Percentiles rank a stretch among this genome's conserved stretches.
phyloP scores from a whole-genome alignment of 2,329 filamentous ascomycete species.

The Sporothrix mexicana region DNA sequence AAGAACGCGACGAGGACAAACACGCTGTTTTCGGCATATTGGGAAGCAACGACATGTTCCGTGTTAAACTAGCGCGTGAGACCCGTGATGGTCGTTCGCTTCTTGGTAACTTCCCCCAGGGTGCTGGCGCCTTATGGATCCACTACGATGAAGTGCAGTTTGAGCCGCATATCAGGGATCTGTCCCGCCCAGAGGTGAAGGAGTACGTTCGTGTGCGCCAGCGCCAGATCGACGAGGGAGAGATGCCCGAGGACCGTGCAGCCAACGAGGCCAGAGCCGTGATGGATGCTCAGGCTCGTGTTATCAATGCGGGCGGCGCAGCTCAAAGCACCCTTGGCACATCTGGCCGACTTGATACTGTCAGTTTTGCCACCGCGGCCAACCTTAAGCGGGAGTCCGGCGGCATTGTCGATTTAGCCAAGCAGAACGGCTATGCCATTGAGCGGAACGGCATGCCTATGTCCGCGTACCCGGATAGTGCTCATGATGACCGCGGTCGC shows the following conservation, averaged over 20 bases:
- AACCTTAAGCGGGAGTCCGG: slow-evolving; percentile 34
- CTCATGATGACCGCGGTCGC: slow-evolving; percentile 24
- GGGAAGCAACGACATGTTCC: slow-evolving; percentile 67
- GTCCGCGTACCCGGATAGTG: background rate
- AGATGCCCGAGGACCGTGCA: slow-evolving; percentile 54
- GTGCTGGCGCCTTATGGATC: slow-evolving; percentile 67
- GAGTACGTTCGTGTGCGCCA: slow-evolving; percentile 69
- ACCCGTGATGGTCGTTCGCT: slow-evolving; percentile 65
- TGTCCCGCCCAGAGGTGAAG: slow-evolving; percentile 63
- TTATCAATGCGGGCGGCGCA: slow-evolving; percentile 37
- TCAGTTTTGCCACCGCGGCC: slow-evolving; percentile 37
- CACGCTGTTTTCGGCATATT: slow-evolving; percentile 69
- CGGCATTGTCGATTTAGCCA: background rate
- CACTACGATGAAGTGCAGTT: slow-evolving; percentile 66
- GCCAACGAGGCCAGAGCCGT: slow-evolving; percentile 61
- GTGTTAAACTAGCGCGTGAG: slow-evolving; percentile 65
- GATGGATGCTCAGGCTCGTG: slow-evolving; percentile 52
- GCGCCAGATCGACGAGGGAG: slow-evolving; percentile 61
- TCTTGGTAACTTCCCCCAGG: slow-evolving; percentile 64
- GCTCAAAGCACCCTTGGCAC: slow-evolving; percentile 38
- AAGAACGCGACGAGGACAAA: slow-evolving; percentile 54
- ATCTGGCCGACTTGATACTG: slow-evolving; percentile 36
- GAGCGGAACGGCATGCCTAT: background rate
- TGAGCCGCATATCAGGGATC: slow-evolving; percentile 58
- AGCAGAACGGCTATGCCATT: background rate